These are phyloP conservation scores for Funneliformis caledonium DNA, from an alignment of 371 early-diverging fungal species.

Conservation along the genomic window DNA sequence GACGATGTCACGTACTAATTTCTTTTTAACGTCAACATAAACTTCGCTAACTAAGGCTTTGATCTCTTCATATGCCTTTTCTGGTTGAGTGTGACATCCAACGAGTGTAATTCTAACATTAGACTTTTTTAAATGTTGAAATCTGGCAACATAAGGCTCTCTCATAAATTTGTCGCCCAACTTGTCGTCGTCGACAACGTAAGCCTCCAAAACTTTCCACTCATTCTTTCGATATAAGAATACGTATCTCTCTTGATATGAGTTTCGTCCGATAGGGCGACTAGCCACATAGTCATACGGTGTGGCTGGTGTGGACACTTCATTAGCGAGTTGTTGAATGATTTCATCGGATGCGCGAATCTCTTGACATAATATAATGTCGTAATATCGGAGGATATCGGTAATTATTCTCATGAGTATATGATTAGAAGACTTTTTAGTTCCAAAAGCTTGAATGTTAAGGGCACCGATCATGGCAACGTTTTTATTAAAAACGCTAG, in stretches of 20 bases:
- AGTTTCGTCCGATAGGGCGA: constrained; percentile 29
- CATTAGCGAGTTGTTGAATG: not conserved
- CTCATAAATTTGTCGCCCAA: constrained; percentile 35
- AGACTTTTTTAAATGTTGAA: constrained; percentile 35
- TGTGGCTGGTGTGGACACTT: constrained; percentile 24
- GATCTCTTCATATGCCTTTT: constrained; percentile 29
- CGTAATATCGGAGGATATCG: constrained; percentile 33
- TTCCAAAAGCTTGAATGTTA: constrained; percentile 39
- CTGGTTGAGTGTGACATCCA: constrained; percentile 40
- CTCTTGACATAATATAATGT: constrained; percentile 39
- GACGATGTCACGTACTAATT: not conserved
- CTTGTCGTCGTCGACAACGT: constrained; percentile 23
- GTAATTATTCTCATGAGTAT: constrained; percentile 27
- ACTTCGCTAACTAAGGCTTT: constrained; percentile 15
- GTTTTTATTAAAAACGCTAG: constrained; percentile 19
- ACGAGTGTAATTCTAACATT: constrained; percentile 33
- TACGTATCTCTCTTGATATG: constrained; percentile 37
- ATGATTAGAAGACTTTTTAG: constrained; percentile 30
- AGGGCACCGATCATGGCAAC: constrained; percentile 17
- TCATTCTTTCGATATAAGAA: constrained; percentile 32
- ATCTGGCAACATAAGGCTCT: constrained; percentile 36
- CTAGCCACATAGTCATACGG: constrained; percentile 33
- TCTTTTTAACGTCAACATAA: constrained; percentile 23
- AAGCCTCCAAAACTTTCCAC: constrained; percentile 37
- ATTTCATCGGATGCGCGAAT: constrained; percentile 30